Evolutionary conservation across 805 yeast species (phyloP), one percentile per base, ranked within the genome.

Genomic region (Wickerhamiella musiphila): DNA sequence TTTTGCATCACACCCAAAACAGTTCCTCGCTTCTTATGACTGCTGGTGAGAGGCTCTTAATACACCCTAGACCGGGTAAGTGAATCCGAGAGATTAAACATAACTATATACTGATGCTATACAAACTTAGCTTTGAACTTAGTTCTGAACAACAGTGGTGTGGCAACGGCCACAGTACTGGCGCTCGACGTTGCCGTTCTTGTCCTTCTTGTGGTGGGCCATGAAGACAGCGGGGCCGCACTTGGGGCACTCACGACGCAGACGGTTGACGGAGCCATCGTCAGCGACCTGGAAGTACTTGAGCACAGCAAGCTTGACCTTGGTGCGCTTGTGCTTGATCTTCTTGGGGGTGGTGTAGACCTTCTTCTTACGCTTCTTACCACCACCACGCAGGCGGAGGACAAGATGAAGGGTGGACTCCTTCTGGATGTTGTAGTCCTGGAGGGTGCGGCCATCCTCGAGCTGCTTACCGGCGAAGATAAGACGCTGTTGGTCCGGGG

Each of bases 281-380:
- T 77, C 79, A 66, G 83, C 93, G 57, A 90, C 95, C 76, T 86
- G 84, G 83, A 84, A 90, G 90, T 86, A 90, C 61, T 92, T 83
- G 65, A 90, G 78, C 65, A 90, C 95, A 66, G 95, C 96, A 60
- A 90, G 74, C 79, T 90, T 90, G 68, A 79, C 81, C 75, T 86
- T 90, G 81, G 79, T 90, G 78, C 82, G 94, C 78, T 83, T 84
- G 92, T 90, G 96, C 71, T 69, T 81, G 71, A 90, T 81, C 78
- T 84, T 92, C 84, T 90, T 90, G 73, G 98, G 98, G 61, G 96
- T 86, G 70, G 96, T 86, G 86, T 86, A 90, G 63, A 83, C 95
- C 93, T 86, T 86, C 94, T 90, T 90, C 90, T 90, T 90, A 77
- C 94, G 86, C 90, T 90, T 90, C 81, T 84, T 90, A 73, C 94